These are phyloP conservation scores for Meira nashicola DNA, from an alignment of 1,284 basidiomycete genomes.

Conservation along the genomic window DNA sequence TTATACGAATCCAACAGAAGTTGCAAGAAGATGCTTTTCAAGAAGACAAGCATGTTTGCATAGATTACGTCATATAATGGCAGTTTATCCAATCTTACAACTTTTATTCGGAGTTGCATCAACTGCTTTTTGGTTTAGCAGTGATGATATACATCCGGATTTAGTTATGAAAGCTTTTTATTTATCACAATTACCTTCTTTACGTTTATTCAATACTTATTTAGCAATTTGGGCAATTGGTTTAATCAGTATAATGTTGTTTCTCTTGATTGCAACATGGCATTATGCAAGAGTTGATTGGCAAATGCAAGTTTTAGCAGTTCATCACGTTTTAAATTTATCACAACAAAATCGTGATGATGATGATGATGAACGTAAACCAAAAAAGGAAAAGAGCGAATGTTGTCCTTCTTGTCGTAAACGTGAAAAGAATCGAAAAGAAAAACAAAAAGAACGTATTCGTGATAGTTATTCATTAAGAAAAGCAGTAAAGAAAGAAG, in stretches of 20 bases:
- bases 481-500: too few species aligned
- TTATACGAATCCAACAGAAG: neutral
- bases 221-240: neutral
- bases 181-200: neutral
- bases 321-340: neutral
- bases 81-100: neutral
- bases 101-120: neutral
- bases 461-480: too few species aligned
- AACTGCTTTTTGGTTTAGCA: constrained; percentile 1
- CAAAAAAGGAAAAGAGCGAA: too few species aligned
- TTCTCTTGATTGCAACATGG: constrained; percentile 1
- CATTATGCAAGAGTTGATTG: constrained; percentile 4
- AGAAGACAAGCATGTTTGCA: neutral
- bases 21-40: neutral
- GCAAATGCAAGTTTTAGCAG: constrained; percentile 2
- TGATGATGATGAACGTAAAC: too few species aligned
- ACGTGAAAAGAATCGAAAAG: too few species aligned
- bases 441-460: too few species aligned
- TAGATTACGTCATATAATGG: neutral
- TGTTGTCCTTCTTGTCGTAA: too few species aligned
- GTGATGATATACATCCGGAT: neutral
- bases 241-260: neutral
- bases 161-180: neutral
- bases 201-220: neutral
- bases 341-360: too few species aligned